Evolutionary conservation across 2,329 filamentous ascomycete genomes (phyloP), one percentile per base, ranked within the genome.

Genomic region (Clonostachys sp.): DNA sequence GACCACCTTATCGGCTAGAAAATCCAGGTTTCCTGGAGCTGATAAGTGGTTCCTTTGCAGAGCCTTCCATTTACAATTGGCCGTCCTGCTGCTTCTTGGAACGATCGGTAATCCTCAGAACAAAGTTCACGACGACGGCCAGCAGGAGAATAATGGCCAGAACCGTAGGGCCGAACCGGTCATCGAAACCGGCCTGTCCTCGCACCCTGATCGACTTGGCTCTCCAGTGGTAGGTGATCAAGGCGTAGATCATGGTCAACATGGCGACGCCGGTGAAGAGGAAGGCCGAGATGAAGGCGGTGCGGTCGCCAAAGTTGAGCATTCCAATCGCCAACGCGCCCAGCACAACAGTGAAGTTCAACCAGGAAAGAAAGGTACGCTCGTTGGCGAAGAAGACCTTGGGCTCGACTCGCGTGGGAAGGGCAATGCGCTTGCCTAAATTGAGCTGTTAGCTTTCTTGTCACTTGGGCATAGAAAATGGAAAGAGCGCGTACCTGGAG

Each of bases 351-450:
- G 91, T 96, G 78, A 97, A 97, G 81, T 99, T 99, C 63, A 99
- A 89, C 94, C 94, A 99, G 71, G 91, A 96, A 62, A 99, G 84
- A 68, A 99, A 99, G 53, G 94, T 99, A 54, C 94, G 90, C 75
- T 99, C 94, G 78, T 99, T 99, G 73, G 94, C 94, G 78, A 99
- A 99, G 83, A 97, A 99, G 77, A 99, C 94, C 74, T 99, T 99
- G 61, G 94, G 94, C 72, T 99, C 94, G 70, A 99, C 92, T 57
- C 94, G 91, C 51, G 92, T 96, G 49, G 94, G 94, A 55, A 99
- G 89, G 61, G 94, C 92, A 66, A 99, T 97, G 65, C 92, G 90
- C 77, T 99, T 99, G 80, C 92, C 92, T 96, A 60, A 43, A n/a
- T 35, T 41, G 38, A 34, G 34, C n/a, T 39, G 45, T 46, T 12